Evolutionary conservation across 1,139 yeast genomes (phyloP).

Genomic region (Pichia sp.): DNA sequence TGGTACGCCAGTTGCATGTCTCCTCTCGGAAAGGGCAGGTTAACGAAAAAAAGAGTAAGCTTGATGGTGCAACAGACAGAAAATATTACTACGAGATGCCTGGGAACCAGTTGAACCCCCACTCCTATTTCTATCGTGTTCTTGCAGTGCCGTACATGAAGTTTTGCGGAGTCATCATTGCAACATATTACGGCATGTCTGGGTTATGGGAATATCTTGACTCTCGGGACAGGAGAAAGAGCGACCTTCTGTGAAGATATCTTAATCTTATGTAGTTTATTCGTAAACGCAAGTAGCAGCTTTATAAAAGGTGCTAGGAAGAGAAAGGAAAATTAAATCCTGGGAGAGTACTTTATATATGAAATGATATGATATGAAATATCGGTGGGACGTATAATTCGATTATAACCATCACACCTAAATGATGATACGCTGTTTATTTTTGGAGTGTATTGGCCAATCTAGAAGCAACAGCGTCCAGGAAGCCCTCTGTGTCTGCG

Average conservation of each 20-base stretch:
- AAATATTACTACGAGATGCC: slow-evolving; percentile 20
- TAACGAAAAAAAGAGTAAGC: not conserved
- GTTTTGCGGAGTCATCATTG: slow-evolving; percentile 38
- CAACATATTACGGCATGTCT: slow-evolving; percentile 39
- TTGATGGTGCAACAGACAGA: not conserved
- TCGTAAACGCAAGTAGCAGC: slow-evolving; percentile 13
- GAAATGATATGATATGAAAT: no score
- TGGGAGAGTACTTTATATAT: no score
- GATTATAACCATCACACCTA: slow-evolving; percentile 10
- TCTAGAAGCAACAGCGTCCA: slow-evolving; percentile 70
- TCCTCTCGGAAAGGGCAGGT: not conserved
- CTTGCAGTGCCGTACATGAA: slow-evolving; percentile 42
- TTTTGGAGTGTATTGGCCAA: slow-evolving; percentile 21
- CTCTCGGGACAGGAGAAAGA: slow-evolving; percentile 5
- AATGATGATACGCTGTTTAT: not conserved
- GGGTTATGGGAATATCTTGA: slow-evolving; percentile 42
- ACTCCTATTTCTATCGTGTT: slow-evolving; percentile 38
- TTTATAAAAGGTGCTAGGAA: not conserved
- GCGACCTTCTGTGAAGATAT: not conserved
- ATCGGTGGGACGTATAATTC: slow-evolving; percentile 11
- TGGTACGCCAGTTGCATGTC: not conserved
- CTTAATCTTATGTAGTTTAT: slow-evolving; percentile 8
- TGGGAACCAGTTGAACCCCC: slow-evolving; percentile 29
- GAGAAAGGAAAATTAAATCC: no score
- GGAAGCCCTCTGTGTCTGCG: slow-evolving; percentile 87